Percentiles rank a stretch among this genome's conserved stretches.
Conservation (phyloP, 768 basidiomycete species). For the Russula sp. region DNA sequence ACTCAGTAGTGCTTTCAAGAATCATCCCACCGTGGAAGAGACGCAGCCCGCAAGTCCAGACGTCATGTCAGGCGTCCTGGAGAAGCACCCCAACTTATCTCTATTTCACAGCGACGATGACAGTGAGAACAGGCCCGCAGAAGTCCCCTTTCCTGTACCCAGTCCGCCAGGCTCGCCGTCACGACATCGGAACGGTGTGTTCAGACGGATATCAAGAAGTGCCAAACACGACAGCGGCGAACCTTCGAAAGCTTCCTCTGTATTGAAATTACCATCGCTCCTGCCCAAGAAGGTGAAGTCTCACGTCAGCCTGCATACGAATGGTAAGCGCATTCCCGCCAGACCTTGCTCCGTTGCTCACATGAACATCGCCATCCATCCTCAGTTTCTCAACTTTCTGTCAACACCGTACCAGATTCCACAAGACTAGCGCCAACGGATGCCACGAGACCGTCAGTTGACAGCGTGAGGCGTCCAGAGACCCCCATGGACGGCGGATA, state of each 20-base stretch:
- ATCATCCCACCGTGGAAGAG: slow-evolving; percentile 16
- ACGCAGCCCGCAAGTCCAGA: slow-evolving; percentile 7
- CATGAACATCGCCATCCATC: neutral
- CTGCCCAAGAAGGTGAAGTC: slow-evolving; percentile 25
- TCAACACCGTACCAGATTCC: slow-evolving; percentile 30
- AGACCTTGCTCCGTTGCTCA: neutral
- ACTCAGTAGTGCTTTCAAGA: slow-evolving; percentile 20
- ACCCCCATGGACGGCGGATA: slow-evolving; percentile 35
- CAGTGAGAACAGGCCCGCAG: slow-evolving; percentile 8
- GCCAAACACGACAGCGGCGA: slow-evolving; percentile 15
- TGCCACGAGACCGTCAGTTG: slow-evolving; percentile 25
- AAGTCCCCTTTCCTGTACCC: slow-evolving; percentile 20
- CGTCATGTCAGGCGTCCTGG: slow-evolving; percentile 12
- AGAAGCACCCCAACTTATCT: slow-evolving; percentile 19
- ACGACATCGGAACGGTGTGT: slow-evolving; percentile 19
- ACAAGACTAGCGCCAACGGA: slow-evolving; percentile 27
- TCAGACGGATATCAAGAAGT: slow-evolving; percentile 23
- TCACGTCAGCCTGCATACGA: slow-evolving; percentile 18
- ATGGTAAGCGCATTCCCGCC: slow-evolving; percentile 6
- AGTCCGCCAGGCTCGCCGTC: slow-evolving; percentile 23
- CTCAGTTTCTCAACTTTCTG: slow-evolving; percentile 17
- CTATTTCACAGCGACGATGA: slow-evolving; percentile 11
- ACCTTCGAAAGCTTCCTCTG: slow-evolving; percentile 17
- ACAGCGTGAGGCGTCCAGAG: slow-evolving; percentile 25
- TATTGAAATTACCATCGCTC: slow-evolving; percentile 18